Conservation (phyloP, 1,284 basidiomycete genomes). For the Phylloporus sp. region DNA sequence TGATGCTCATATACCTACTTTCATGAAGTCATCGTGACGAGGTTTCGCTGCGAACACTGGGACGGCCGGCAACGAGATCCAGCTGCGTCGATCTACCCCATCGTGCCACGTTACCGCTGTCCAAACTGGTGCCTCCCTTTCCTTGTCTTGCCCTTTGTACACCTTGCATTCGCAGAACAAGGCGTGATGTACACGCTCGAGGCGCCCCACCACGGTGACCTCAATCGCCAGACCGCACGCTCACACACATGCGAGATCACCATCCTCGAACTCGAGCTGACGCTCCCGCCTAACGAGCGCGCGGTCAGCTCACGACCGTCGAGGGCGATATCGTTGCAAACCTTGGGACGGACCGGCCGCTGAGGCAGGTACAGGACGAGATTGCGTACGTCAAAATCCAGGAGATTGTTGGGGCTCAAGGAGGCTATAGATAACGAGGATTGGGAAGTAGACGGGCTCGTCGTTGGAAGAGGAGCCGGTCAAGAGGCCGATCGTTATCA, state of each 20-base stretch:
- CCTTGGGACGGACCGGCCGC: constrained; percentile 83
- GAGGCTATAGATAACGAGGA: constrained; percentile 65
- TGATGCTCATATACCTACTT: constrained; percentile 98
- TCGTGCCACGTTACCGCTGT: background rate
- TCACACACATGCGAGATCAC: constrained; percentile 82
- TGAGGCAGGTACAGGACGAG: constrained; percentile 85
- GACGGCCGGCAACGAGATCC: constrained; percentile 91
- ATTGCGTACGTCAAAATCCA: constrained; percentile 82
- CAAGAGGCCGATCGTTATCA: constrained; percentile 82
- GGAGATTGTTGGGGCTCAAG: constrained; percentile 69
- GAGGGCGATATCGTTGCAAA: constrained; percentile 93
- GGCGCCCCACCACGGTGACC: constrained; percentile 76
- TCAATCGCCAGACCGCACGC: constrained; percentile 94
- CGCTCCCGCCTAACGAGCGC: constrained; percentile 80
- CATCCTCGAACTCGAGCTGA: constrained; percentile 91
- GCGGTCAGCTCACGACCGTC: constrained; percentile 94
- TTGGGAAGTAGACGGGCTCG: constrained; percentile 57
- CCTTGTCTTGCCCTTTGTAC: background rate
- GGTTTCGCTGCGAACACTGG: constrained; percentile 96
- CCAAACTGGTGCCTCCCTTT: too few species aligned
- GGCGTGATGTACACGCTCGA: constrained; percentile 82
- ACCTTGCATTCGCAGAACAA: constrained; percentile 46
- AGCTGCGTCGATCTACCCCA: constrained; percentile 58
- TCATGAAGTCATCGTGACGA: constrained; percentile 94
- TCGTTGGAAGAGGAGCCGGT: constrained; percentile 39